Percentiles rank a stretch among this genome's conserved stretches.
Conservation (phyloP, 2,329 filamentous ascomycete genomes). For the Teratosphaeria zuluensis region DNA sequence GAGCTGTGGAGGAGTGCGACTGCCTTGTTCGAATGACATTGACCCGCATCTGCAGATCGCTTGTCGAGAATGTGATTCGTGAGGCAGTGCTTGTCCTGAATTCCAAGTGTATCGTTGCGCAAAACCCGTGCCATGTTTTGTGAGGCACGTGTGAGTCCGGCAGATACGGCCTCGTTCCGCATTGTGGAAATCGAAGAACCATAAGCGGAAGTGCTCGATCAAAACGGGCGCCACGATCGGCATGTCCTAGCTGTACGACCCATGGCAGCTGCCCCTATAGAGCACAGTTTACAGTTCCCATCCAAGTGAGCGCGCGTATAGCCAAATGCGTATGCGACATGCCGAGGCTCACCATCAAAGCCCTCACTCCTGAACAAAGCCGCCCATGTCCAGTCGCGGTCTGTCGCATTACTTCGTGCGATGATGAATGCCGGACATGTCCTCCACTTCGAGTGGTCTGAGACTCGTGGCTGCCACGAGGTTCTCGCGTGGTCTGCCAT, state of each 20-base stretch:
- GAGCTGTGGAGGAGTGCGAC: too few relatives aligned
- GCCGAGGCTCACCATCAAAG: background rate
- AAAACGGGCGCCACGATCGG: background rate
- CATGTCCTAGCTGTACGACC: background rate
- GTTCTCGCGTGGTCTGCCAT: background rate
- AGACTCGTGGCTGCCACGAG: background rate
- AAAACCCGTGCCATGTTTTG: background rate
- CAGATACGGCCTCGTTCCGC: background rate
- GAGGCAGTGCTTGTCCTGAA: too few relatives aligned
- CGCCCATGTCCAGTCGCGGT: background rate
- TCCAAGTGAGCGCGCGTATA: background rate
- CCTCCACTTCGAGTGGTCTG: background rate
- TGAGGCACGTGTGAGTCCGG: background rate
- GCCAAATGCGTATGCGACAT: background rate
- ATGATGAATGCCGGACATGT: background rate
- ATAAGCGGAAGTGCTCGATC: background rate
- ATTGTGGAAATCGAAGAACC: background rate
- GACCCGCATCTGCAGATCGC: too few relatives aligned
- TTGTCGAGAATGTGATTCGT: too few relatives aligned
- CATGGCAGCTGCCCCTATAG: background rate
- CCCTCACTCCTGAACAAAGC: background rate
- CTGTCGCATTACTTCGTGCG: background rate
- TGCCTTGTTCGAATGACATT: too few relatives aligned
- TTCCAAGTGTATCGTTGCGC: too few relatives aligned
- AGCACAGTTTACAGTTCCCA: background rate